Evolutionary conservation across 2,329 filamentous ascomycete species (phyloP).

Genomic region (Diatrype stigma): DNA sequence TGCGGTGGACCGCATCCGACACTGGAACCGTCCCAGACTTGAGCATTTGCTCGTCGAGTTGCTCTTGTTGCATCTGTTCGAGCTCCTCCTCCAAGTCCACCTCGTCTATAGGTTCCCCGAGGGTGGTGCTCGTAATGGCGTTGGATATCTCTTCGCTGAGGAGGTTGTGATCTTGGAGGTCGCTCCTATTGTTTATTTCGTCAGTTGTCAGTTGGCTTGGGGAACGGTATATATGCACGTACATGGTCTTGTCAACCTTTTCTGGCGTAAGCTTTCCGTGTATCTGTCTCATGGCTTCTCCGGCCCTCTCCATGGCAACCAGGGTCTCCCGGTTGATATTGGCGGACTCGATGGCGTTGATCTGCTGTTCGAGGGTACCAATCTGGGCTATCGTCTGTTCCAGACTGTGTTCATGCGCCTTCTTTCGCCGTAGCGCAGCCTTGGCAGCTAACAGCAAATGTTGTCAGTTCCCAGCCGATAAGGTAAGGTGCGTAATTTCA

Average conservation of each 20-base stretch:
- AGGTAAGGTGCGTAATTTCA: neutral
- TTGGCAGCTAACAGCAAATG: conserved; percentile 65
- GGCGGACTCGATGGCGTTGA: conserved; percentile 93
- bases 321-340: conserved; percentile 99
- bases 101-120: conserved; percentile 74
- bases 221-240: conserved; percentile 37
- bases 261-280: conserved; percentile 87
- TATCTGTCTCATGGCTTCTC: conserved; percentile 87
- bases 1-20: conserved; percentile 67
- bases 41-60: conserved; percentile 90
- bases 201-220: conserved; percentile 4
- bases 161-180: conserved; percentile 84
- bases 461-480: conserved; percentile 16
- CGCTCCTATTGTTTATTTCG: conserved; percentile 61
- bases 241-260: conserved; percentile 95
- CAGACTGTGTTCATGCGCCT: conserved; percentile 84
- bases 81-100: conserved; percentile 81
- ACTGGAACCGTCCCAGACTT: conserved; percentile 82
- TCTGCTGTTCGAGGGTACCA: conserved; percentile 87
- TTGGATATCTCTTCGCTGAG: conserved; percentile 90
- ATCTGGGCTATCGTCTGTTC: conserved; percentile 90
- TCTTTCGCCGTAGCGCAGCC: conserved; percentile 87
- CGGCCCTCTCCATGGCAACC: conserved; percentile 87
- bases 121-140: conserved; percentile 70
- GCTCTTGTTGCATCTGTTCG: conserved; percentile 83